Evolutionary conservation across 495 filamentous ascomycete species (phyloP), one percentile per base, ranked within the genome.

Genomic region (Tuber umbilicatum): DNA sequence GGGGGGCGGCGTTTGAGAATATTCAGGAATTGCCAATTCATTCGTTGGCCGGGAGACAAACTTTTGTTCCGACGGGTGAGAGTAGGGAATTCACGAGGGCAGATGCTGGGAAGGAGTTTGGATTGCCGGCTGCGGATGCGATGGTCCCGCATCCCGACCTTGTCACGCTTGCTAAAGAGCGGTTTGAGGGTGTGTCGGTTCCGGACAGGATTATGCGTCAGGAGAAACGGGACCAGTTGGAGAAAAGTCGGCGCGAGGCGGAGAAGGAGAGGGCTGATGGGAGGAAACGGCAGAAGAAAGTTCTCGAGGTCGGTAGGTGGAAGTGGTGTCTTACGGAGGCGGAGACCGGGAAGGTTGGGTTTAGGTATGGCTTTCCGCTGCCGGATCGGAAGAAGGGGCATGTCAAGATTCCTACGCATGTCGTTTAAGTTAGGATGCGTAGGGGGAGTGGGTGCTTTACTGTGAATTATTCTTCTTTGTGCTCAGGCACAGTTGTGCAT

Each of bases 1-100:
- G 55, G 27, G 50, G n/a, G 10, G n/a, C n/a, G n/a, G 27, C 14
- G 55, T 64, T 96, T 82, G 95, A 99, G 86, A 86, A 90, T 69
- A 94, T 97, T 83, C 97, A 97, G 84, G 94, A 97, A 81, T 88
- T 99, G 12, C 90, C 91, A 73, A 89, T 93, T 41, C 94, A 97
- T 84, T 88, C 88, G 40, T 83, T 88, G 69, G 97, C 95, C 0
- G 87, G 87, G 69, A 87, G 90, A 73, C 95, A 98, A 85, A 88
- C 97, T 60, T 99, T 97, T 85, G 88, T 92, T 83, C 95, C 96
- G 5, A 89, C 90, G 69, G 91, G 95, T 16, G 95, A 99, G 84
- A 97, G 94, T 27, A 90, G 93, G 35, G 85, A 90, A 47, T 98
- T 97, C 83, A 97, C 92, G 7, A 92, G 96, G 82, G 87, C 84